These are phyloP conservation scores for Rosa rugosa DNA, from an alignment of 306 rosid species.

Conservation along the genomic window DNA sequence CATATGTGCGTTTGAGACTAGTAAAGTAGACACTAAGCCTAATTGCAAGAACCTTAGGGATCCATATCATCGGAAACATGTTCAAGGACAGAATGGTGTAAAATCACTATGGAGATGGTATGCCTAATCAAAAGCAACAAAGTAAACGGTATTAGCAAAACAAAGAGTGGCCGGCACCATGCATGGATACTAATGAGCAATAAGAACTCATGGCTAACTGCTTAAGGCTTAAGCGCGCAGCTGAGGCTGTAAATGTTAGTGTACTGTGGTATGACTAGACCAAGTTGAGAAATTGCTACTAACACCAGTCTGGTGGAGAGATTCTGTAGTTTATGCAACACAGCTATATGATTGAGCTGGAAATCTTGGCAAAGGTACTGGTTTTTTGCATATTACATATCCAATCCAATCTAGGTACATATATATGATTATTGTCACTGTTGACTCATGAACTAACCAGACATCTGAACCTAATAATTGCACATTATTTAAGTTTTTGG, in stretches of 20 bases:
- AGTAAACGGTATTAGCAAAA: too few species aligned
- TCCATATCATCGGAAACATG: too few species aligned
- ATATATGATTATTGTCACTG: background rate
- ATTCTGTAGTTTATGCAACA: background rate
- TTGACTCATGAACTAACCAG: background rate
- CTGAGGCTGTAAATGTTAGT: background rate
- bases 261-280: background rate
- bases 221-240: background rate
- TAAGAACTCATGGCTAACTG: background rate
- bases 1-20: too few species aligned
- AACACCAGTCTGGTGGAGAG: background rate
- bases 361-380: background rate
- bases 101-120: too few species aligned
- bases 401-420: background rate
- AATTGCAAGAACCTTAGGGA: too few species aligned
- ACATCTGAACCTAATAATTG: background rate
- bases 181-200: background rate
- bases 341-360: background rate
- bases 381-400: background rate
- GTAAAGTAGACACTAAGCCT: too few species aligned
- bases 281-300: background rate
- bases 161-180: background rate
- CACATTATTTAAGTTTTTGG: background rate
- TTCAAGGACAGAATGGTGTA: too few species aligned
- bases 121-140: background rate